phyloP scores from a whole-genome alignment of 768 basidiomycete genomes.

The Phylloporus sp. region DNA sequence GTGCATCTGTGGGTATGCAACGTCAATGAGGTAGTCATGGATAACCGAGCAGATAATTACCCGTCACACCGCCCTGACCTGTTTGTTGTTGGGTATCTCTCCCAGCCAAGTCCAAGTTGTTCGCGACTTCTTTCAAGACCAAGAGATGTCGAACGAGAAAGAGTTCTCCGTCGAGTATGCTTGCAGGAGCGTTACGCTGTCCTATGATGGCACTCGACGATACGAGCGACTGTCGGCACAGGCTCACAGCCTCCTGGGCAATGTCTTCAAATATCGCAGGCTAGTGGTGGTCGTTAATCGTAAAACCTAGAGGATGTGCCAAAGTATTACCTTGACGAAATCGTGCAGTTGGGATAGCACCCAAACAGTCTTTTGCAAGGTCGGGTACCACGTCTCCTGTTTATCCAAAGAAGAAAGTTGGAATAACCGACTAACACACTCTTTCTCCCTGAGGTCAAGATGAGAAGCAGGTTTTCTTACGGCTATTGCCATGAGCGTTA shows the following conservation, averaged over 20 bases:
- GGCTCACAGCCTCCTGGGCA: slow-evolving; percentile 83
- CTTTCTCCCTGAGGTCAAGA: slow-evolving; percentile 57
- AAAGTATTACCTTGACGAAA: slow-evolving; percentile 74
- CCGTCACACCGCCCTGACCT: slow-evolving; percentile 54
- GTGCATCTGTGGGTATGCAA: slow-evolving; percentile 19
- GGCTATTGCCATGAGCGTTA: slow-evolving; percentile 30
- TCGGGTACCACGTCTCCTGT: slow-evolving; percentile 90
- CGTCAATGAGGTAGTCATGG: slow-evolving; percentile 1
- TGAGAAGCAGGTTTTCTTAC: slow-evolving; percentile 41
- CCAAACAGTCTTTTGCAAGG: slow-evolving; percentile 84
- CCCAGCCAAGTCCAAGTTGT: slow-evolving; percentile 62
- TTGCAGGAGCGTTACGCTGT: slow-evolving; percentile 39
- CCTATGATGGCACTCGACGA: slow-evolving; percentile 65
- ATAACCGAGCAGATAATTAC: slow-evolving; percentile 28
- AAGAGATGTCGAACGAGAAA: slow-evolving; percentile 90
- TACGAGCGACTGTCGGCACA: slow-evolving; percentile 79
- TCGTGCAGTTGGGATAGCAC: slow-evolving; percentile 85
- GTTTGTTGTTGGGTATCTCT: slow-evolving; percentile 40
- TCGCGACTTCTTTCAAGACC: slow-evolving; percentile 85
- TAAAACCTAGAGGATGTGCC: not conserved
- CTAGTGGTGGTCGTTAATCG: slow-evolving; percentile 37
- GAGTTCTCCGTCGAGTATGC: slow-evolving; percentile 64
- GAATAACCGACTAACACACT: slow-evolving; percentile 65
- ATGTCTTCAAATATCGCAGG: slow-evolving; percentile 96
- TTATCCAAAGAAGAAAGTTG: slow-evolving; percentile 64